A percentile compares a stretch with the other conserved stretches of the same genome.
Evolutionary conservation across 2,329 filamentous ascomycete species (phyloP).

Genomic region (Didymella sp.): DNA sequence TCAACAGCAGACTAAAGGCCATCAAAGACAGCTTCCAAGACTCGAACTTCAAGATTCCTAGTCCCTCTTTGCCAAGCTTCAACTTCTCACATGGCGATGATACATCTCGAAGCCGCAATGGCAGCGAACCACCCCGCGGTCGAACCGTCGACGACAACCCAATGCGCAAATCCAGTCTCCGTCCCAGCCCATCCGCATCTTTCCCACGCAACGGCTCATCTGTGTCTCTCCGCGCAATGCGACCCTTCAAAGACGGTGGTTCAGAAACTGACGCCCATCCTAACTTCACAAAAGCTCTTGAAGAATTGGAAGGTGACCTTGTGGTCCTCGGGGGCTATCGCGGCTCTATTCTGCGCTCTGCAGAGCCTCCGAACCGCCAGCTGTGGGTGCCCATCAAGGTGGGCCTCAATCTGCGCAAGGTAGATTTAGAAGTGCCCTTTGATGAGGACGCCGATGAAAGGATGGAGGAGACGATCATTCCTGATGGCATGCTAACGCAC

Average conservation of each 20-base stretch:
- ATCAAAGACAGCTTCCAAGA: conserved; percentile 88
- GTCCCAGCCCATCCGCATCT: conserved; percentile 24
- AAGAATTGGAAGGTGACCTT: conserved; percentile 79
- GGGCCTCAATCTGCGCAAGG: conserved; percentile 87
- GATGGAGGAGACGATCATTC: conserved; percentile 82
- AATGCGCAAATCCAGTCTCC: conserved; percentile 28
- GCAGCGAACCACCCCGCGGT: conserved; percentile 19
- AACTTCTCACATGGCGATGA: conserved; percentile 45
- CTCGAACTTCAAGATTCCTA: conserved; percentile 71
- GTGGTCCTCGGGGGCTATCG: conserved; percentile 90
- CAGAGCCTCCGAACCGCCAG: conserved; percentile 81
- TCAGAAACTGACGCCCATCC: conserved; percentile 53
- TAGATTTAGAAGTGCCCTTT: conserved; percentile 86
- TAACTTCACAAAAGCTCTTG: conserved; percentile 65
- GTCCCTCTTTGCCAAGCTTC: conserved; percentile 63
- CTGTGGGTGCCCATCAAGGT: conserved; percentile 95
- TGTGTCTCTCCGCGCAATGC: conserved; percentile 23
- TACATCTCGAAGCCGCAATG: conserved; percentile 31
- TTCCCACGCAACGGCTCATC: conserved; percentile 25
- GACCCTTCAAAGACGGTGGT: conserved; percentile 19
- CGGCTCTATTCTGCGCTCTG: conserved; percentile 86
- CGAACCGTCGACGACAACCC: conserved; percentile 21
- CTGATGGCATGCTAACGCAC: conserved; percentile 87
- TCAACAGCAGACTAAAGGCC: conserved; percentile 88
- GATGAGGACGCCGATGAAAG: conserved; percentile 80